phyloP scores from a whole-genome alignment of 345 rosid species.

The Citrus medica region DNA sequence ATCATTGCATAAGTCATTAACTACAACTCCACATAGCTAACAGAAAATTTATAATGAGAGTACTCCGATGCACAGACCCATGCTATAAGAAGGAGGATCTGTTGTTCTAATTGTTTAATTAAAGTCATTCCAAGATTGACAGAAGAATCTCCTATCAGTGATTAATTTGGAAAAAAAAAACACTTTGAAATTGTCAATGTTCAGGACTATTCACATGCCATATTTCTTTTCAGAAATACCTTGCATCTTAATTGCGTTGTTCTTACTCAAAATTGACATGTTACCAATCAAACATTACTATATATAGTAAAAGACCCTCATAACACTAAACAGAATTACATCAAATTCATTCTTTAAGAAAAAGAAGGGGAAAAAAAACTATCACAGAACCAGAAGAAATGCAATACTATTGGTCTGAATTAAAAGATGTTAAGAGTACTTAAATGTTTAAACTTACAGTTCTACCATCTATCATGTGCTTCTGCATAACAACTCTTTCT shows the following conservation, averaged over 20 bases:
- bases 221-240: not conserved
- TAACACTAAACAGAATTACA: not conserved
- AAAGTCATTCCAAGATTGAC: not conserved
- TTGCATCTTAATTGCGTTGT: slow-evolving; percentile 5
- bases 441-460: slow-evolving; percentile 47
- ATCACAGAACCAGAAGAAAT: not conserved
- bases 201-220: not conserved
- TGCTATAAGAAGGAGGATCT: not conserved
- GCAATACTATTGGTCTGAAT: slow-evolving; percentile 10
- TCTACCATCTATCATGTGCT: slow-evolving; percentile 82
- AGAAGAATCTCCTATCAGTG: not conserved
- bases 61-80: not conserved
- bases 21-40: not conserved
- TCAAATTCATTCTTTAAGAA: not conserved
- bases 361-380: too few species aligned
- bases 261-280: slow-evolving; percentile 11
- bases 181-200: not conserved
- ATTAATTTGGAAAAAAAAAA: not conserved
- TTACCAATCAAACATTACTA: slow-evolving; percentile 6
- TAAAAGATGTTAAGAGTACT: not conserved
- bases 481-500: slow-evolving; percentile 70
- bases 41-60: not conserved
- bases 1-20: not conserved
- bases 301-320: slow-evolving; percentile 1
- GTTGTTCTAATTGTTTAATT: not conserved